These are phyloP conservation scores for Erodium texanum DNA, from an alignment of 441 rosid genomes.

Conservation along the genomic window DNA sequence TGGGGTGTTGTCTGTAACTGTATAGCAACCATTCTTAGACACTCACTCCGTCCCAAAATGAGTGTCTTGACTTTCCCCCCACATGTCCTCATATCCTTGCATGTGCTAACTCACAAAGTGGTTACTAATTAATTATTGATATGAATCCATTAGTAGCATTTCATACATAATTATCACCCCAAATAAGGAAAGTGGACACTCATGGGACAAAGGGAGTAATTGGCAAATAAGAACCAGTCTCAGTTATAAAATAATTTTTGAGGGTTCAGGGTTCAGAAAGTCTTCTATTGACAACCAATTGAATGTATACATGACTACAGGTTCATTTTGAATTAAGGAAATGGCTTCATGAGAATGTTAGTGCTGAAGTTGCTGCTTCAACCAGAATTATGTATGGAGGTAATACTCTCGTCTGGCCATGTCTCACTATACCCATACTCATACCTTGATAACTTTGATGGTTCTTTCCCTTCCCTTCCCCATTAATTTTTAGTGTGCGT, in stretches of 20 bases:
- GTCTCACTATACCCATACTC: too few relatives aligned
- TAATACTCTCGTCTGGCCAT: constrained; percentile 13
- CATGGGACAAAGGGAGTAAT: too few relatives aligned
- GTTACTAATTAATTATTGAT: too few relatives aligned
- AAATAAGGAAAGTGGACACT: too few relatives aligned
- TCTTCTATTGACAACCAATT: not conserved
- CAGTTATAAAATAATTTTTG: too few relatives aligned
- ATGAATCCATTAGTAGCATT: too few relatives aligned
- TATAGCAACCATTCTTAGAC: too few relatives aligned
- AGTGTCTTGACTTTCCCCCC: too few relatives aligned
- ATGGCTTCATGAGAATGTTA: constrained; percentile 43
- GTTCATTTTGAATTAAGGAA: constrained; percentile 56
- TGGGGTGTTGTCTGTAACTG: not conserved
- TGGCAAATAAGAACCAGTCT: not conserved
- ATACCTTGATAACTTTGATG: not conserved
- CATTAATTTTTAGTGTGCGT: not conserved
- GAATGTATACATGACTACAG: constrained; percentile 21
- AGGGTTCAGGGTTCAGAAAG: not conserved
- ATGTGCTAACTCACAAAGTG: too few relatives aligned
- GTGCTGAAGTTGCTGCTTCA: constrained; percentile 48
- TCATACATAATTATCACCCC: too few relatives aligned
- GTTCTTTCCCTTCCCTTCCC: not conserved
- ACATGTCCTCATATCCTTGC: too few relatives aligned
- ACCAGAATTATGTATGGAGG: constrained; percentile 71
- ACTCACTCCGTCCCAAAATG: too few relatives aligned